Base-by-base conservation (phyloP, 2,329 filamentous ascomycete genomes). In the Monosporascus sp. region DNA sequence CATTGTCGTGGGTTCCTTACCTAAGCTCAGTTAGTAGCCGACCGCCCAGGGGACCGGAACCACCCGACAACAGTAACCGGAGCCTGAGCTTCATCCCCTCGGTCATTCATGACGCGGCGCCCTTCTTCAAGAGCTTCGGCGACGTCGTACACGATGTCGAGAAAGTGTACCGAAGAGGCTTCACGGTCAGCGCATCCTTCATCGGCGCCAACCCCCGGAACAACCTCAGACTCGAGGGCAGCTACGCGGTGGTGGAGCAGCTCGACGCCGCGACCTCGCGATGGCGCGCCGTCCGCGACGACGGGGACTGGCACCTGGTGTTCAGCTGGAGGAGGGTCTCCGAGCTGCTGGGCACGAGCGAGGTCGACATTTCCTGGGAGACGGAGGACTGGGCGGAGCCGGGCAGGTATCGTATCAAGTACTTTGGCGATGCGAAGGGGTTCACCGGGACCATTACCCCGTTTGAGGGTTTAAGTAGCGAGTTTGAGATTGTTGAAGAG, bases 191-290 rank as follows among this genome's bases (percentile, higher is more conserved):
- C 5, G 88, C 81, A 0, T 84, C 76, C 0, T 97, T 97, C 66
- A 80, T 91, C 1, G 92, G 88, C 18, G 91, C 91, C 4, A 96
- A 96, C 63, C 92, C 92, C 8, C 80, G 92, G 48, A 97, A 96
- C 68, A 88, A 95, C 57, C 78, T 96, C 44, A 81, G 84, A 2
- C 81, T 90, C 1, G 91, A 90, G 65, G 79, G 78, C 14, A 96
- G 88, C 0, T 96, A 86, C 65, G 87, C 87, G 0, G 82, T 87
- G 0, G 81, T 96, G 0, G 90, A 97, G 74, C 76, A 75, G 61
- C 73, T 81, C 22, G 68, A 78, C 17, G 55, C 60, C 14, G 64
- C 24, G 8, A 15, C 37, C 2, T 11, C 17, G 31, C 47, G 2
- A 2, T 96, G 92, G 92, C 71, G 70, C 11, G 74, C 72, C 41